Percentiles rank a stretch among this genome's conserved stretches.
phyloP scores from a whole-genome alignment of 2,329 filamentous ascomycete genomes.

The Knufia fluminis region DNA sequence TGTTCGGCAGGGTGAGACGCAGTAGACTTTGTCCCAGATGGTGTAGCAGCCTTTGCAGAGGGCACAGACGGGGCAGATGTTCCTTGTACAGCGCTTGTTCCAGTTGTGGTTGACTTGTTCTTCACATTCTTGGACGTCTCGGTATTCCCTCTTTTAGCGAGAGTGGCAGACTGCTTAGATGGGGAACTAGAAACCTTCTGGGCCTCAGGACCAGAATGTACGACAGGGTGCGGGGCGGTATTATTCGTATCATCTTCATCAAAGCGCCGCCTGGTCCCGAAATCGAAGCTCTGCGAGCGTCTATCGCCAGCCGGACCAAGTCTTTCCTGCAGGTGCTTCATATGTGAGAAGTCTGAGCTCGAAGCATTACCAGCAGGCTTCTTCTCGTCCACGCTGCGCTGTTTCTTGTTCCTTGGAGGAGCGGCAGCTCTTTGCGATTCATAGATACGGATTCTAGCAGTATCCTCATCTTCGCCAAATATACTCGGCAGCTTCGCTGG shows the following conservation, averaged over 20 bases:
- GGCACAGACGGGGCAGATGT: slow-evolving; percentile 15
- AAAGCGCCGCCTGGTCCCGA: slow-evolving; percentile 29
- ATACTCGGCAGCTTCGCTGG: slow-evolving; percentile 56
- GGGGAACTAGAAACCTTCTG: slow-evolving; percentile 31
- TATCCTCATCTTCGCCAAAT: slow-evolving; percentile 35
- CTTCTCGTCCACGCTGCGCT: slow-evolving; percentile 41
- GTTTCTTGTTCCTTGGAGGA: slow-evolving; percentile 32
- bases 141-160: slow-evolving; percentile 34
- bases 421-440: slow-evolving; percentile 26
- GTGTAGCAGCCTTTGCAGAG: slow-evolving; percentile 10
- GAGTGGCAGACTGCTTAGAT: slow-evolving; percentile 22
- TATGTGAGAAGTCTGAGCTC: slow-evolving; percentile 62
- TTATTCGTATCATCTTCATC: slow-evolving; percentile 39
- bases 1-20: slow-evolving; percentile 34
- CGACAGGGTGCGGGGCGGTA: slow-evolving; percentile 74
- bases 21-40: slow-evolving; percentile 24
- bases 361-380: slow-evolving; percentile 67
- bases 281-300: slow-evolving; percentile 39
- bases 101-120: slow-evolving; percentile 31
- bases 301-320: slow-evolving; percentile 25
- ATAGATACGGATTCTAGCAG: slow-evolving; percentile 30
- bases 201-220: slow-evolving; percentile 68
- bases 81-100: slow-evolving; percentile 28
- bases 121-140: slow-evolving; percentile 36
- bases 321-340: slow-evolving; percentile 16